Evolutionary conservation across 1,139 yeast species (phyloP).

Genomic region (Kluyveromyces sp.): DNA sequence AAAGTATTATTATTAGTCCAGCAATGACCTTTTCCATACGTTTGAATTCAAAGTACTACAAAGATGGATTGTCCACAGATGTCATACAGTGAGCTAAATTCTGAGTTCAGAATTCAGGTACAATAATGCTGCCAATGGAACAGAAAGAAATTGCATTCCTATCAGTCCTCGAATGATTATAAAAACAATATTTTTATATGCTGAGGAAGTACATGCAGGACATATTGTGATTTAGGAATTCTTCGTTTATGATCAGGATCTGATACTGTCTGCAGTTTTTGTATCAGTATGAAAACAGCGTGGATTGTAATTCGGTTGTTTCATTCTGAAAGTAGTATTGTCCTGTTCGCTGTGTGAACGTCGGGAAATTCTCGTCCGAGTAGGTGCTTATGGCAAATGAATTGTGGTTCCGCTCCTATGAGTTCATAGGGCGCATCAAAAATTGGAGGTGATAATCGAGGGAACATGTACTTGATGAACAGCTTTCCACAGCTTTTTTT

Average conservation of each 20-base stretch:
- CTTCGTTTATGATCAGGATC: conserved; percentile 33
- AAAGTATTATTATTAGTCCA: too few relatives aligned
- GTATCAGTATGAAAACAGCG: neutral
- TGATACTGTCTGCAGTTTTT: neutral
- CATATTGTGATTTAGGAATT: conserved; percentile 34
- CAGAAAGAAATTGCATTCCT: neutral
- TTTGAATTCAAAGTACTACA: too few relatives aligned
- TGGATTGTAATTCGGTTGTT: too few relatives aligned
- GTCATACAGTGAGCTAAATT: neutral
- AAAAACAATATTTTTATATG: conserved; percentile 22
- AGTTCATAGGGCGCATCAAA: conserved; percentile 24
- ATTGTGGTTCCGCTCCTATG: conserved; percentile 19
- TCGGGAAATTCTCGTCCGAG: conserved; percentile 7
- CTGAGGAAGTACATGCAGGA: conserved; percentile 37
- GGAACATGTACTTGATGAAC: conserved; percentile 25
- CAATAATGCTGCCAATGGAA: conserved; percentile 3
- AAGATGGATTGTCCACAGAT: neutral
- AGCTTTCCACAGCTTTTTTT: conserved; percentile 29
- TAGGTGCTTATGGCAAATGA: conserved; percentile 9
- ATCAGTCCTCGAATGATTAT: conserved; percentile 19
- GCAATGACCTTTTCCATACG: too few relatives aligned
- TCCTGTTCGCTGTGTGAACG: conserved; percentile 2
- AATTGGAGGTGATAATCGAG: conserved; percentile 1
- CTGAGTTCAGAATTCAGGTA: conserved; percentile 6
- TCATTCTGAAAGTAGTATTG: conserved; percentile 2